A percentile compares a stretch with the other conserved stretches of the same genome.
These are phyloP conservation scores for Linnemannia zychae DNA, from an alignment of 192 early-diverging fungal species.

Conservation along the genomic window DNA sequence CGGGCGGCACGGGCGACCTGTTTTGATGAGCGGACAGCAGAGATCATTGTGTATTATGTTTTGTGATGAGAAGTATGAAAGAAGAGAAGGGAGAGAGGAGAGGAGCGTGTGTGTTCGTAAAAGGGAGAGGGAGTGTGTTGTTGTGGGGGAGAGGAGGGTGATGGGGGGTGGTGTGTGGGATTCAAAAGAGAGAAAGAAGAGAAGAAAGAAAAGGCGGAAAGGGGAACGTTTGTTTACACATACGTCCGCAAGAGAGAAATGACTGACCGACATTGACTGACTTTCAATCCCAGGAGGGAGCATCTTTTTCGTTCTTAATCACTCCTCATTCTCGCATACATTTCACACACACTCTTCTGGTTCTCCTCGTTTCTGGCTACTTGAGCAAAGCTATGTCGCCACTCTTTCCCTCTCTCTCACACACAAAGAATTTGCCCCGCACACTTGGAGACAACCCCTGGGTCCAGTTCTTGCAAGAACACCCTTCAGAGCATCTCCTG, in stretches of 20 bases:
- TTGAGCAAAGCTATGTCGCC: background rate
- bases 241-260: slow-evolving; percentile 8
- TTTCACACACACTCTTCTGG: background rate
- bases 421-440: background rate
- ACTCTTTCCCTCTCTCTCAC: no score
- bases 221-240: slow-evolving; percentile 19
- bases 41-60: slow-evolving; percentile 44
- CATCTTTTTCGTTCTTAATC: background rate
- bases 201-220: background rate
- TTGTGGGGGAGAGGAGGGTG: background rate
- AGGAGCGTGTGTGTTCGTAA: background rate
- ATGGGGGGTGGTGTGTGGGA: background rate
- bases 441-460: background rate
- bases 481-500: background rate
- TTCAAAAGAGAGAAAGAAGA: slow-evolving; percentile 5
- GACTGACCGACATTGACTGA: slow-evolving; percentile 3
- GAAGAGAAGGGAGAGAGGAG: background rate
- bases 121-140: background rate
- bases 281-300: background rate
- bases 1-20: slow-evolving; percentile 40
- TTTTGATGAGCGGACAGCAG: slow-evolving; percentile 58
- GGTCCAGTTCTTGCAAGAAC: background rate
- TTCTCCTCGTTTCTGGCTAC: background rate
- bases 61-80: background rate
- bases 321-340: background rate